Conservation (phyloP, 2,329 filamentous ascomycete genomes). For the Lasiodiplodia citricola region DNA sequence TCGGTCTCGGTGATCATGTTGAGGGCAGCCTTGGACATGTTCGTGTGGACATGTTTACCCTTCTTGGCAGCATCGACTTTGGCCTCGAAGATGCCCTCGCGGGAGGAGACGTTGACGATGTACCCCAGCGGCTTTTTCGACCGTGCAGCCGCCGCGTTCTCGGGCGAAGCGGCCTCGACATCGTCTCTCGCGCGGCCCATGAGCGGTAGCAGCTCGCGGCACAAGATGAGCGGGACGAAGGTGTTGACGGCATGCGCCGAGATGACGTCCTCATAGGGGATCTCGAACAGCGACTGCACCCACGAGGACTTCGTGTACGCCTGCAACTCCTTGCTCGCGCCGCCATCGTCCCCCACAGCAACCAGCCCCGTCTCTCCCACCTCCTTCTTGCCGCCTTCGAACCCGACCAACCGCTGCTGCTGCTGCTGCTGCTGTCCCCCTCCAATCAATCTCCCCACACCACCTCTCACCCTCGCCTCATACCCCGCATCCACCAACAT, state of each 20-base stretch:
- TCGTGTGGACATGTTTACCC: slow-evolving; percentile 27
- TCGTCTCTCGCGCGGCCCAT: slow-evolving; percentile 31
- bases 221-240: slow-evolving; percentile 47
- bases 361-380: neutral
- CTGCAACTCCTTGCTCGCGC: neutral
- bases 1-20: slow-evolving; percentile 52
- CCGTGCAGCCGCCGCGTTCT: neutral
- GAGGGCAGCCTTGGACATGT: slow-evolving; percentile 50
- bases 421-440: neutral
- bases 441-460: neutral
- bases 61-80: neutral
- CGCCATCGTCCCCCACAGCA: neutral
- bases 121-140: slow-evolving; percentile 30
- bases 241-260: slow-evolving; percentile 46
- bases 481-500: slow-evolving; percentile 31
- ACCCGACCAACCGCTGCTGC: neutral
- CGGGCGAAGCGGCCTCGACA: neutral
- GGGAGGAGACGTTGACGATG: slow-evolving; percentile 44
- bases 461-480: neutral
- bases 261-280: slow-evolving; percentile 48
- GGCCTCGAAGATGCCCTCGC: slow-evolving; percentile 44
- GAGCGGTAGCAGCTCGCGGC: slow-evolving; percentile 42
- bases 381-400: too few relatives aligned
- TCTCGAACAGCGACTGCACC: slow-evolving; percentile 43
- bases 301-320: slow-evolving; percentile 38